Evolutionary conservation across 257 asterid genomes (phyloP).

Genomic region (Scutellaria baicalensis): DNA sequence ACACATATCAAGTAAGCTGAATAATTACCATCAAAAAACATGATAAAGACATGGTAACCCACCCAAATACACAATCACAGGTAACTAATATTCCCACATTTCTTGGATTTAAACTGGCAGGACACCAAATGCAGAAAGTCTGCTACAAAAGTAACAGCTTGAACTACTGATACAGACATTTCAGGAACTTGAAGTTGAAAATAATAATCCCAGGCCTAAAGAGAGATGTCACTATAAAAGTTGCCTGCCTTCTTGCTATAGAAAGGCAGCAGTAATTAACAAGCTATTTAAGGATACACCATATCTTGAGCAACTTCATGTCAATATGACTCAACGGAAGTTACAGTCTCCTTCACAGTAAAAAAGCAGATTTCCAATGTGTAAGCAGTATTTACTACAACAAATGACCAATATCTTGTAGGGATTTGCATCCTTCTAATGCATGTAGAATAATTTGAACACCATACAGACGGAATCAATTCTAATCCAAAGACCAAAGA

Average conservation of each 20-base stretch:
- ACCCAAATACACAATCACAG: not conserved
- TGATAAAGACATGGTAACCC: not conserved
- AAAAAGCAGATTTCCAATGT: conserved; percentile 1
- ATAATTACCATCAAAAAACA: not conserved
- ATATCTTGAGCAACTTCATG: not conserved
- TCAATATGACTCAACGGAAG: not conserved
- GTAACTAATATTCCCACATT: not conserved
- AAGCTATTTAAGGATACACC: not conserved
- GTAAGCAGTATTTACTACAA: not conserved
- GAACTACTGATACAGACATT: not conserved
- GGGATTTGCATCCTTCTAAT: not conserved
- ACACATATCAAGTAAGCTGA: not conserved
- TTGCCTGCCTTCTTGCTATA: not conserved
- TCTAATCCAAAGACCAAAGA: not conserved
- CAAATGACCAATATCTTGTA: not conserved
- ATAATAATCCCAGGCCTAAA: not conserved
- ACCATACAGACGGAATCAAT: not conserved
- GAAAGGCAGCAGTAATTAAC: not conserved
- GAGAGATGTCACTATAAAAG: not conserved
- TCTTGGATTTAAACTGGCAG: not conserved
- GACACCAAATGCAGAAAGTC: not conserved
- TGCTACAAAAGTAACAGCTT: not conserved
- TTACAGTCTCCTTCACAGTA: not conserved
- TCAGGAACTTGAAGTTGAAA: not conserved
- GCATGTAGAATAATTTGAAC: not conserved